Evolutionary conservation across 768 basidiomycete species (phyloP), one percentile per base, ranked within the genome.

Genomic region (Coprinopsis marcescibilis): DNA sequence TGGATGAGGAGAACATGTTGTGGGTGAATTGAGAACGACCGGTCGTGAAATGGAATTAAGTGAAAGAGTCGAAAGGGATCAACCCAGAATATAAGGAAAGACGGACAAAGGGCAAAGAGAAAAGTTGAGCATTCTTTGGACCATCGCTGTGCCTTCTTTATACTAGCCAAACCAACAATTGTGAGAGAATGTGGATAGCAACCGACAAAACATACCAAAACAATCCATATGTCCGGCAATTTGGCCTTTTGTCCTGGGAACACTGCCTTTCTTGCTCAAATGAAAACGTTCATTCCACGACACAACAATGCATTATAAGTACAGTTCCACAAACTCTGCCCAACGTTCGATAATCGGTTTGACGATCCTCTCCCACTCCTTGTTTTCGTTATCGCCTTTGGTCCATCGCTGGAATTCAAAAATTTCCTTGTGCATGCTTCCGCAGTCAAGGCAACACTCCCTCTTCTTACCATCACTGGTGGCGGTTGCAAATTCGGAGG

Each of bases 341-440:
- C 89, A 91, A 42, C 78, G 78, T 58, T 85, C 78, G 42, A 91
- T 77, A 4, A 89, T 78, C 33, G 85, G 85, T 52, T 77, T 79
- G 30, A 91, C 84, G 24, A 90, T 71, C 11, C 62, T 50, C 44
- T 88, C 83, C 83, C 84, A 90, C 62, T 90, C 89, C 51, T 69
- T 77, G 5, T 79, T 81, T 49, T 75, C 70, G 55, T 80, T 75
- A 25, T 48, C 60, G 0, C 85, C 85, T 7, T 57, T 61, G 30
- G 59, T 13, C 42, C 79, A 72, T 35, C 80, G 74, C 34, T 65
- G 64, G 56, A 92, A 88, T 30, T 83, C 66, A 59, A 92, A 92
- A 14, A 92, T 88, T 57, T 92, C 89, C 56, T 77, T 80, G 60
- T 92, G 89, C 21, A 74, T 55, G 7, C 55, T 65, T 13, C 80